These are phyloP conservation scores for Lachnellula subtilissima DNA, from an alignment of 2,329 filamentous ascomycete species.

Conservation along the genomic window DNA sequence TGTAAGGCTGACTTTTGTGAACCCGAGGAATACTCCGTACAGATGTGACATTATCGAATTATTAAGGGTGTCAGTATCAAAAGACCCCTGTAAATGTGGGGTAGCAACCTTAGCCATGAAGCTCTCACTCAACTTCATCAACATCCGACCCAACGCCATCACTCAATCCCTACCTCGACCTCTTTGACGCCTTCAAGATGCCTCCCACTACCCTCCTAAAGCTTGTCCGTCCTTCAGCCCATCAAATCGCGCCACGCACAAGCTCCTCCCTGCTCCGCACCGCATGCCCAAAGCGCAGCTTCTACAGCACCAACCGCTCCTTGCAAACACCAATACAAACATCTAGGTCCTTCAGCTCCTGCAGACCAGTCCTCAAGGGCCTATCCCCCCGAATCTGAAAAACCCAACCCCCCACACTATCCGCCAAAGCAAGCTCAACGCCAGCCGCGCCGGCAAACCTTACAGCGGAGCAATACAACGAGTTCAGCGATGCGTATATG, in stretches of 20 bases:
- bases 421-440: constrained; percentile 37
- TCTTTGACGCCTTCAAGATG: neutral
- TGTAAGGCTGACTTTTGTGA: too few species aligned
- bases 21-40: too few species aligned
- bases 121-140: neutral
- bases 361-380: constrained; percentile 39
- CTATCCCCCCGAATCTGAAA: constrained; percentile 54
- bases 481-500: constrained; percentile 72
- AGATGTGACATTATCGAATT: too few species aligned
- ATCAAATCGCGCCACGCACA: neutral
- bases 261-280: neutral
- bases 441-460: constrained; percentile 58
- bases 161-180: neutral
- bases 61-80: too few species aligned
- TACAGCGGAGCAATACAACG: constrained; percentile 67
- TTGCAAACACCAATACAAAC: neutral
- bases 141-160: neutral
- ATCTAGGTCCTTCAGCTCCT: constrained; percentile 33
- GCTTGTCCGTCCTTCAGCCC: constrained; percentile 1
- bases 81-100: neutral
- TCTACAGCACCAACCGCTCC: neutral
- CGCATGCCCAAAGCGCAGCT: neutral
- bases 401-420: constrained; percentile 43
- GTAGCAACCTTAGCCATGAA: constrained; percentile 3
- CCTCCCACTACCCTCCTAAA: constrained; percentile 2